Conservation (phyloP, 108 stramenopile genomes). For the Nannochloropsis granulata region DNA sequence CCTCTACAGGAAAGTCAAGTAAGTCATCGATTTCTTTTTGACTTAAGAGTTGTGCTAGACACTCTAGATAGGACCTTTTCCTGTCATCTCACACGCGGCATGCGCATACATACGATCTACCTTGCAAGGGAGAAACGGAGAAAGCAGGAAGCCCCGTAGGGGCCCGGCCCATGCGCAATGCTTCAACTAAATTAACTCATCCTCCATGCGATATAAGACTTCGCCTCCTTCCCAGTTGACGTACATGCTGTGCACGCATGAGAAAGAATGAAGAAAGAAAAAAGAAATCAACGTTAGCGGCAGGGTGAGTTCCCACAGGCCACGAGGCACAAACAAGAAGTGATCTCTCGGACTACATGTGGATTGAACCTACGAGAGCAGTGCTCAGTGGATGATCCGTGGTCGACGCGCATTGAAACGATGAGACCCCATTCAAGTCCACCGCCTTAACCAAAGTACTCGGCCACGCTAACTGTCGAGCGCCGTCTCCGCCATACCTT, state of each 20-base stretch:
- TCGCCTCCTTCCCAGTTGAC: too few species aligned
- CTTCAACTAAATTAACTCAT: too few species aligned
- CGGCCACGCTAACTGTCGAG: not conserved
- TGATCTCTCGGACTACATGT: not conserved
- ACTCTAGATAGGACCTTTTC: too few species aligned
- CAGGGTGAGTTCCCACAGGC: not conserved
- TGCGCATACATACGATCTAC: too few species aligned
- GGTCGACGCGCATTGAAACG: not conserved
- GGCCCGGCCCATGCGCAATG: too few species aligned
- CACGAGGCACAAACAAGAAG: not conserved
- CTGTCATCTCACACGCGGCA: too few species aligned
- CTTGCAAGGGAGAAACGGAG: too few species aligned
- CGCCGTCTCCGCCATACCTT: not conserved
- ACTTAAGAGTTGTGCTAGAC: too few species aligned
- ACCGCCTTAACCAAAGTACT: not conserved
- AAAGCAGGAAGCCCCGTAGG: too few species aligned
- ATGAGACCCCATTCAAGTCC: not conserved
- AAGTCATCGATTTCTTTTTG: too few species aligned
- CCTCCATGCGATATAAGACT: too few species aligned
- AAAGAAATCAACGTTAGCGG: not conserved
- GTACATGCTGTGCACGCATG: too few species aligned
- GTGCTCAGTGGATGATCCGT: not conserved
- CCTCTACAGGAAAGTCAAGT: not conserved
- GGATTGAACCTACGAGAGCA: not conserved
- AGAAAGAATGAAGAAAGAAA: not conserved